Base-by-base conservation (phyloP, 805 yeast species). In the Saturnispora sekii region DNA sequence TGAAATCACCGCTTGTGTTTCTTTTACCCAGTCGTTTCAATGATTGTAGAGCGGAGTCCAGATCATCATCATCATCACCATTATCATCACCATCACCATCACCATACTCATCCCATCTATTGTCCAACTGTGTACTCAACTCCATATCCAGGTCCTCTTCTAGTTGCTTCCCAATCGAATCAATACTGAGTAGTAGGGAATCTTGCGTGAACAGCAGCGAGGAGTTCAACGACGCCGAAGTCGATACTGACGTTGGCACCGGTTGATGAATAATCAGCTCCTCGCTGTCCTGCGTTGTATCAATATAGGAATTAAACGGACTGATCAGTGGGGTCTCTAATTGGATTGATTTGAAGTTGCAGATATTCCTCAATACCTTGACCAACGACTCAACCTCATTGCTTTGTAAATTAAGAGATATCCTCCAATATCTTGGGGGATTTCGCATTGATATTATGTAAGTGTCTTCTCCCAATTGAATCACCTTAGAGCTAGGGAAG, bases 401-500 rank as follows among this genome's bases (percentile, higher is more conserved):
- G 0, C 26, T 21, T 21, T 21, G 26, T 21, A 70, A 55, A 38
- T 60, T 62, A 5, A 75, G 53, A 32, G 64, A 61, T 9, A 76
- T 66, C 47, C 70, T 70, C 95, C 94, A 85, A 60, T 77, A 83
- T 53, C 90, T 65, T 50, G 78, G 81, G 0, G 94, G 94, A 53
- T 83, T 84, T 26, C 76, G 76, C 46, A 85, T 68, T 0, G 87
- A 80, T 14, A 84, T 58, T 2, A 81, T 68, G 52, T 80, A 81
- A 52, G 71, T 73, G 41, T 66, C 67, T 39, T 47, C 50, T 17
- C 65, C 63, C 10, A 72, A 68, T 52, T 84, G 65, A 48, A 82
- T 59, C 2, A 85, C 67, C 52, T 77, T 74, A 44, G 81, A 59
- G 48, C 71, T 74, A 3, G 87, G 85, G 43, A 85, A 63, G 11